Evolutionary conservation across 805 yeast genomes (phyloP).

Genomic region (Wickerhamiella siamensis): DNA sequence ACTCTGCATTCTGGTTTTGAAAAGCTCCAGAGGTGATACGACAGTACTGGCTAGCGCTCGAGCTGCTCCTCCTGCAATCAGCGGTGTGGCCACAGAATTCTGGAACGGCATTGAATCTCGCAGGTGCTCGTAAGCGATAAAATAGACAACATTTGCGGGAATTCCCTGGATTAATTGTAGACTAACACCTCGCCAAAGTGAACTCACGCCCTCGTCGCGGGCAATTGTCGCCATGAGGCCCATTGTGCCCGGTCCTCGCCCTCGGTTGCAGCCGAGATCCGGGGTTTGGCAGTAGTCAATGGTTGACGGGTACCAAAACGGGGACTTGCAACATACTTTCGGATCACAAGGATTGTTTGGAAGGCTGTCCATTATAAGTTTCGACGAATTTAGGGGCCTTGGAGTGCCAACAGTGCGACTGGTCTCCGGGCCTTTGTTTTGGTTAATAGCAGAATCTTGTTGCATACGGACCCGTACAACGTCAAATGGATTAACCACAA

Average conservation of each 20-base stretch:
- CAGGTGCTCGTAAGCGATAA: slow-evolving; percentile 80
- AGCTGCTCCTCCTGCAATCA: slow-evolving; percentile 75
- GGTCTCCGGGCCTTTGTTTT: slow-evolving; percentile 1
- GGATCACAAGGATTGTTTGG: slow-evolving; percentile 1
- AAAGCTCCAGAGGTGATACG: slow-evolving; percentile 74
- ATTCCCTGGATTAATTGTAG: slow-evolving; percentile 72
- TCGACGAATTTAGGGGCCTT: neutral
- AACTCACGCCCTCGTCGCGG: slow-evolving; percentile 53
- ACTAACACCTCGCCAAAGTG: slow-evolving; percentile 83
- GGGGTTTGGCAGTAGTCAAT: slow-evolving; percentile 27
- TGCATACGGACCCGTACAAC: slow-evolving; percentile 32
- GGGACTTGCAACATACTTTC: slow-evolving; percentile 28
- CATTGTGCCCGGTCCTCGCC: slow-evolving; percentile 31
- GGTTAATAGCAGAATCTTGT: slow-evolving; percentile 22
- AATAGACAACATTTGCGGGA: slow-evolving; percentile 87
- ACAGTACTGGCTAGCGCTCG: slow-evolving; percentile 69
- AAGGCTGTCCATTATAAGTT: neutral
- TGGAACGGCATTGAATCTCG: slow-evolving; percentile 57
- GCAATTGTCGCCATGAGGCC: slow-evolving; percentile 59
- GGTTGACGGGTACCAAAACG: slow-evolving; percentile 27
- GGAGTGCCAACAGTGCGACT: neutral
- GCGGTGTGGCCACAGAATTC: slow-evolving; percentile 42
- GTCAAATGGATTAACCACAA: slow-evolving; percentile 31
- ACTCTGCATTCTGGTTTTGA: slow-evolving; percentile 84
- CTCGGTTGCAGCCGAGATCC: slow-evolving; percentile 17